These are phyloP conservation scores for Coniochaeta ligniaria DNA, from an alignment of 2,329 filamentous ascomycete genomes.

Conservation along the genomic window DNA sequence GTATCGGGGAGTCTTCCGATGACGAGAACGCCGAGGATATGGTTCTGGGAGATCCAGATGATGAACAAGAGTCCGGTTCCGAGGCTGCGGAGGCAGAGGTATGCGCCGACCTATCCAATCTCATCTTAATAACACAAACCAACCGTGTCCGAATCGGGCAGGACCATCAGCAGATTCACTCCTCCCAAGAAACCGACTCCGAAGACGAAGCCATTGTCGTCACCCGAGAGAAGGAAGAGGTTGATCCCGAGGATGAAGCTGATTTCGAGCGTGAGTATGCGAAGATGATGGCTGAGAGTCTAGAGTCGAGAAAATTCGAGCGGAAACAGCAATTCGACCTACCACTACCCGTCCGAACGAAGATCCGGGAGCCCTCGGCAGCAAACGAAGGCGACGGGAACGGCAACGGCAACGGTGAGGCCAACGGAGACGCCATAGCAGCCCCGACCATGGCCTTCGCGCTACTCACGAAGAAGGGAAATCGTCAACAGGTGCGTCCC, in stretches of 20 bases:
- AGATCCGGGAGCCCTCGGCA: constrained; percentile 50
- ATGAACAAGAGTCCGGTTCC: constrained; percentile 48
- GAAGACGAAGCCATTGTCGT: constrained; percentile 90
- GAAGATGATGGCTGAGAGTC: constrained; percentile 95
- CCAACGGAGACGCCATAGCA: constrained; percentile 7
- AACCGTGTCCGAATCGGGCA: constrained; percentile 20
- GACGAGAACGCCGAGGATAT: constrained; percentile 65
- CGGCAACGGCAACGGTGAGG: constrained; percentile 7
- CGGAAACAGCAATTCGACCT: constrained; percentile 93
- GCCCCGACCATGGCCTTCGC: constrained; percentile 91
- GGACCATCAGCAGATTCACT: constrained; percentile 43
- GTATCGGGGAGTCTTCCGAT: constrained; percentile 62
- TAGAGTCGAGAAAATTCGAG: constrained; percentile 93
- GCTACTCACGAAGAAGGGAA: constrained; percentile 89
- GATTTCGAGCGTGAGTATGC: constrained; percentile 98
- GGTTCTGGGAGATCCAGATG: constrained; percentile 54
- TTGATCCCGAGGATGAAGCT: constrained; percentile 89
- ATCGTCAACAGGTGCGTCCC: constrained; percentile 73
- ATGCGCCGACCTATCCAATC: constrained; percentile 11
- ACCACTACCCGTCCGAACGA: constrained; percentile 81
- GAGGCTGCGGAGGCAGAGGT: constrained; percentile 52
- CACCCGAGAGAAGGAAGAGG: constrained; percentile 79
- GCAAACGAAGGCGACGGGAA: constrained; percentile 26
- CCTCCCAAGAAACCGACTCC: constrained; percentile 53
- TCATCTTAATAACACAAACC: constrained; percentile 1